These are phyloP conservation scores for Aulographum hederae DNA, from an alignment of 2,329 filamentous ascomycete genomes.

Conservation along the genomic window DNA sequence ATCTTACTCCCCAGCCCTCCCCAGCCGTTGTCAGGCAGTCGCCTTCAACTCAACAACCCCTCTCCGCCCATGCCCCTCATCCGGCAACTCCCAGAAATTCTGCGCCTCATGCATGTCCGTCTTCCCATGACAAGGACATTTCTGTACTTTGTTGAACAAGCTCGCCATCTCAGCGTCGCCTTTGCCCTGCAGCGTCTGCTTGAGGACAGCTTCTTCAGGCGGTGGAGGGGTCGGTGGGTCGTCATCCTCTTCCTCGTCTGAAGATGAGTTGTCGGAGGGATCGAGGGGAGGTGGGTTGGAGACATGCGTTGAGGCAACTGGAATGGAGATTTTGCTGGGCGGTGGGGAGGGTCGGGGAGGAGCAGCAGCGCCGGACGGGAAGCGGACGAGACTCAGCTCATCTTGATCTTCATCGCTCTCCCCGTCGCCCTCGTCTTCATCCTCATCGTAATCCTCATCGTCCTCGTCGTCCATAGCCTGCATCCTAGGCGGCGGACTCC, in stretches of 20 bases:
- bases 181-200: constrained; percentile 10
- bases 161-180: constrained; percentile 9
- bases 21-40: no score
- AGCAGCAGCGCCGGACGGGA: constrained; percentile 11
- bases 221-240: constrained; percentile 2
- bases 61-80: neutral
- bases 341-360: neutral
- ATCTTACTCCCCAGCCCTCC: no score
- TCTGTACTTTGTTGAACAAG: constrained; percentile 12
- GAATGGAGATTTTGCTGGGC: no score
- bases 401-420: constrained; percentile 3
- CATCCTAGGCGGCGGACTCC: constrained; percentile 8
- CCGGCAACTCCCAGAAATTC: constrained; percentile 14
- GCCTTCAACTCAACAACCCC: no score
- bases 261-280: constrained; percentile 7
- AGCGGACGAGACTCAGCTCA: constrained; percentile 11
- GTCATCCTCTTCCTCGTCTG: constrained; percentile 13
- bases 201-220: constrained; percentile 11
- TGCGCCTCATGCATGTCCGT: constrained; percentile 10
- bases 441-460: constrained; percentile 6
- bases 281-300: constrained; percentile 7
- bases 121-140: constrained; percentile 13
- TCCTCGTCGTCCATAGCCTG: constrained; percentile 8
- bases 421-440: constrained; percentile 10
- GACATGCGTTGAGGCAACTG: constrained; percentile 1